Evolutionary conservation across 345 rosid genomes (phyloP).

Genomic region (Eucalyptus polybractea): DNA sequence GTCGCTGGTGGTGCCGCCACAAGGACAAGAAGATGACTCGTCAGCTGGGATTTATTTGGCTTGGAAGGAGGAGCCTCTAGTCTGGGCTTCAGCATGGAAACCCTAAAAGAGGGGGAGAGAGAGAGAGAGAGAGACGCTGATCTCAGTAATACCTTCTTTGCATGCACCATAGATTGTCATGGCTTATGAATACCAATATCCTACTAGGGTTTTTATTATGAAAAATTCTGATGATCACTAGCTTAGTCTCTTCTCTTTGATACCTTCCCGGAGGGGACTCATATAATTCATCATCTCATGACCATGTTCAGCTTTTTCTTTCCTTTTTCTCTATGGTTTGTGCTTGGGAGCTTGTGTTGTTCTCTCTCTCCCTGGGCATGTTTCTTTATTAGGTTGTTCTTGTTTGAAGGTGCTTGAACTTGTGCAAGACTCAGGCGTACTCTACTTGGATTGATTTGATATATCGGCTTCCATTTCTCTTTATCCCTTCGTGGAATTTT

Average conservation of each 20-base stretch:
- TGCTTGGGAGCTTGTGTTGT: slow-evolving; percentile 36
- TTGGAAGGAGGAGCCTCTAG: slow-evolving; percentile 67
- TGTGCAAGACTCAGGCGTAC: not conserved
- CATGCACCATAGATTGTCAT: not conserved
- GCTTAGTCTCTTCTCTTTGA: not conserved
- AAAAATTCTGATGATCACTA: not conserved
- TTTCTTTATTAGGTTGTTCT: slow-evolving; percentile 25
- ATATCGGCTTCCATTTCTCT: not conserved
- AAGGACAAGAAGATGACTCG: slow-evolving; percentile 3
- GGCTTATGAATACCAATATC: not conserved
- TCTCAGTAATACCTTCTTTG: not conserved
- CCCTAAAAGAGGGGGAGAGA: slow-evolving; percentile 15
- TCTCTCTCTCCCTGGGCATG: not conserved
- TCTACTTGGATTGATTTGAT: slow-evolving; percentile 11
- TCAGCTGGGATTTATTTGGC: slow-evolving; percentile 38
- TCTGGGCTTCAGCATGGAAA: slow-evolving; percentile 81
- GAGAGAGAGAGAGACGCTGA: not conserved
- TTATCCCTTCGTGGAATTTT: not conserved
- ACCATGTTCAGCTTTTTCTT: not conserved
- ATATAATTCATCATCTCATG: not conserved
- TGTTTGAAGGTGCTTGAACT: slow-evolving; percentile 49
- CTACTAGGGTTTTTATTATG: not conserved
- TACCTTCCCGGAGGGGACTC: not conserved
- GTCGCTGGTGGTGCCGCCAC: slow-evolving; percentile 23
- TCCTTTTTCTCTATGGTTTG: not conserved